phyloP scores from a whole-genome alignment of 2,329 filamentous ascomycete species.

The Cordyceps javanica region DNA sequence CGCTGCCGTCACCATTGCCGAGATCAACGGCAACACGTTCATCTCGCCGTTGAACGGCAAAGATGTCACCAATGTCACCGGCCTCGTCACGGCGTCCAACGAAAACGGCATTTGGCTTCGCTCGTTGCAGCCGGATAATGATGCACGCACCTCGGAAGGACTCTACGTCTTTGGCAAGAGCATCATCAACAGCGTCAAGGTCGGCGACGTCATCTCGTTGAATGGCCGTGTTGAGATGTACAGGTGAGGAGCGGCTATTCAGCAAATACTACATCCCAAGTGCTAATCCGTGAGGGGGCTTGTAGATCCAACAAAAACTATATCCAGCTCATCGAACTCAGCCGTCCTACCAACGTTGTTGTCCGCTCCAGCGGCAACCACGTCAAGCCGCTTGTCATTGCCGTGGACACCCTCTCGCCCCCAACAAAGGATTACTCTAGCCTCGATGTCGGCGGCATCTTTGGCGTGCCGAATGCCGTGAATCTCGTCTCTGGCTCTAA shows the following conservation, averaged over 20 bases:
- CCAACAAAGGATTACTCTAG: constrained; percentile 56
- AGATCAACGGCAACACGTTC: constrained; percentile 62
- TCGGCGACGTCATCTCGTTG: constrained; percentile 58
- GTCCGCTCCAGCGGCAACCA: constrained; percentile 47
- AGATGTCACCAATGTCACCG: constrained; percentile 52
- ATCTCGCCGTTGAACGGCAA: constrained; percentile 54
- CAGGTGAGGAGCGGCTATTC: constrained; percentile 30
- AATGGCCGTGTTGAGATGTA: constrained; percentile 54
- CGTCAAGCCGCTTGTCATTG: constrained; percentile 55
- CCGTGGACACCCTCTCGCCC: constrained; percentile 48
- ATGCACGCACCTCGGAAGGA: constrained; percentile 55
- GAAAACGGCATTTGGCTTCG: constrained; percentile 59
- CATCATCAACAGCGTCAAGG: constrained; percentile 44
- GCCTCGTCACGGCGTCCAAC: constrained; percentile 58
- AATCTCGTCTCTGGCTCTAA: constrained; percentile 53
- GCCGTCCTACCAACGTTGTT: constrained; percentile 45
- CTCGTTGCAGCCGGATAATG: constrained; percentile 49
- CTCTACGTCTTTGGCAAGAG: constrained; percentile 57
- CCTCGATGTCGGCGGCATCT: constrained; percentile 60
- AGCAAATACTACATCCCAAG: background rate
- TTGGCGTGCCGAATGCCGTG: constrained; percentile 57
- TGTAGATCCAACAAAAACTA: constrained; percentile 47
- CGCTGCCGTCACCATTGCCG: constrained; percentile 43
- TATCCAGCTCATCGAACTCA: constrained; percentile 59
- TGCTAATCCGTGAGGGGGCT: background rate